Conservation (phyloP, 768 basidiomycete genomes). For the Pholiota conissans region DNA sequence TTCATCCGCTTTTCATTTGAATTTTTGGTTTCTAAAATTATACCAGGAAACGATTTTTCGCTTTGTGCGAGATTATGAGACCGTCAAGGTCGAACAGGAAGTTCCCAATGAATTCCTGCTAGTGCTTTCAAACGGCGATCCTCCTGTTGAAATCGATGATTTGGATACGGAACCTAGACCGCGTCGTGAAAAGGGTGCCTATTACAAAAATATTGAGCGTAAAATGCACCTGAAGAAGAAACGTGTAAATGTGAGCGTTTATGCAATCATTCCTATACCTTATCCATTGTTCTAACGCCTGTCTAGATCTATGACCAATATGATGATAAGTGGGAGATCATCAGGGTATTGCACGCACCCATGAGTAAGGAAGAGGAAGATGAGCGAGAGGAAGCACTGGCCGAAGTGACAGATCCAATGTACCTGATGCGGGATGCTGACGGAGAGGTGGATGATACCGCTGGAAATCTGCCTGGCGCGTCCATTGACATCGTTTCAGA, state of each 20-base stretch:
- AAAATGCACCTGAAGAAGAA: slow-evolving; percentile 89
- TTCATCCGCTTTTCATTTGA: background rate
- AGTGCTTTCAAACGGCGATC: slow-evolving; percentile 64
- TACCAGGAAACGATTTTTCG: slow-evolving; percentile 68
- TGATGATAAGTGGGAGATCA: slow-evolving; percentile 80
- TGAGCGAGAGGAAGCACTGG: slow-evolving; percentile 76
- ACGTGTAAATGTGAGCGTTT: slow-evolving; percentile 64
- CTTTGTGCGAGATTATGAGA: slow-evolving; percentile 84
- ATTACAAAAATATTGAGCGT: slow-evolving; percentile 86
- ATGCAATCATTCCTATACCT: background rate
- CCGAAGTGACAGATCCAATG: slow-evolving; percentile 75
- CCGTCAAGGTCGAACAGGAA: slow-evolving; percentile 83
- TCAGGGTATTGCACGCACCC: slow-evolving; percentile 67
- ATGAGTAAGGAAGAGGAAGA: slow-evolving; percentile 76
- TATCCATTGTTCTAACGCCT: slow-evolving; percentile 8
- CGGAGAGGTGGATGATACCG: slow-evolving; percentile 48
- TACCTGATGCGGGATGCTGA: slow-evolving; percentile 65
- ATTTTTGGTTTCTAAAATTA: background rate
- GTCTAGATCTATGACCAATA: slow-evolving; percentile 67
- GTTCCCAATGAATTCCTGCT: slow-evolving; percentile 83
- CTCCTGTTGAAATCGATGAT: slow-evolving; percentile 29
- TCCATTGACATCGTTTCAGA: slow-evolving; percentile 15
- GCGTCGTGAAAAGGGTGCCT: slow-evolving; percentile 62
- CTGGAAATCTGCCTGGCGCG: slow-evolving; percentile 10
- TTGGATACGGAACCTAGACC: slow-evolving; percentile 29